phyloP scores from a whole-genome alignment of 129 eudicot species.

The Pulicaria dysenterica region DNA sequence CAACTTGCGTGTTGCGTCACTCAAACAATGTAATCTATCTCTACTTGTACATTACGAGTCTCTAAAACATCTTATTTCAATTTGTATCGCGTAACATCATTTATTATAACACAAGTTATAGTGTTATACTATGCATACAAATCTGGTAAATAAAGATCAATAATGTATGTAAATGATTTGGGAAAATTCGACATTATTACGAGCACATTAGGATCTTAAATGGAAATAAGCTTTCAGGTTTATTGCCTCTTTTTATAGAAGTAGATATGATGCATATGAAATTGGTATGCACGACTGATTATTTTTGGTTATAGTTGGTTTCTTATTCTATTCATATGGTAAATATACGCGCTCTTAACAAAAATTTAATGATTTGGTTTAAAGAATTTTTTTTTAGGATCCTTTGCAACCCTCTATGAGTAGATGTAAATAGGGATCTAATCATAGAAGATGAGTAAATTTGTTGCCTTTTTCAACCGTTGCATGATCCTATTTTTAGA shows the following conservation, averaged over 20 bases:
- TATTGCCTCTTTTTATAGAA: background rate
- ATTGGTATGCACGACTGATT: background rate
- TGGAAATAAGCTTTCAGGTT: background rate
- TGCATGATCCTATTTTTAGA: background rate
- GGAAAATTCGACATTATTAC: background rate
- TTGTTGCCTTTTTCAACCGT: background rate
- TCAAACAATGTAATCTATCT: too few relatives aligned
- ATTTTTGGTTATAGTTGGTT: background rate
- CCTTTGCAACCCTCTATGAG: too few relatives aligned
- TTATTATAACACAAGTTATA: background rate
- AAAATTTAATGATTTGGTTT: background rate
- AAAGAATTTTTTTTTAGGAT: too few relatives aligned
- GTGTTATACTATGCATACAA: background rate
- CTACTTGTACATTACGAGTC: too few relatives aligned
- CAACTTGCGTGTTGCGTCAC: too few relatives aligned
- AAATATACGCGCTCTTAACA: background rate
- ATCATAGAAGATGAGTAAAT: background rate
- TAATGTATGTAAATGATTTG: background rate
- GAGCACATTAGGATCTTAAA: background rate
- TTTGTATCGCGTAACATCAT: too few relatives aligned
- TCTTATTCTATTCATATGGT: background rate
- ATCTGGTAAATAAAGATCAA: background rate
- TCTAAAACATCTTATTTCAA: too few relatives aligned
- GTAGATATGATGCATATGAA: background rate
- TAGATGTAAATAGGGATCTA: background rate